These are phyloP conservation scores for Dimargaris cristalligena DNA, from an alignment of 192 early-diverging fungal genomes.

Conservation along the genomic window DNA sequence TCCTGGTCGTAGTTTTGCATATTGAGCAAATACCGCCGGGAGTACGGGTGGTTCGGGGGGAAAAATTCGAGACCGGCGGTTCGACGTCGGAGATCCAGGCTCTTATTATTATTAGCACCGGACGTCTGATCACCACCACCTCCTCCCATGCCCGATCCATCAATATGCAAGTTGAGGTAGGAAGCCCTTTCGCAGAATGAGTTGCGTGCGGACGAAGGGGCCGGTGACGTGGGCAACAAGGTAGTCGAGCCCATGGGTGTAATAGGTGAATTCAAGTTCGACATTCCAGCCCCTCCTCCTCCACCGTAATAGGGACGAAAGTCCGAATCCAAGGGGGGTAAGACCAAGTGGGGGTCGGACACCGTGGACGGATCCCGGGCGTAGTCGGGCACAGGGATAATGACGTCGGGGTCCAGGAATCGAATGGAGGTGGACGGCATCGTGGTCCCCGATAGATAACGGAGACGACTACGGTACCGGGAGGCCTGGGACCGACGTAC, in stretches of 20 bases:
- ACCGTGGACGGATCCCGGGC: no score
- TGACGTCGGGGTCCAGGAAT: conserved; percentile 3
- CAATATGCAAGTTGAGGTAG: not conserved
- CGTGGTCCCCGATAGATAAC: conserved; percentile 8
- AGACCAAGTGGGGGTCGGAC: no score
- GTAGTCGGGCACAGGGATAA: conserved; percentile 1
- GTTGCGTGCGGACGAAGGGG: not conserved
- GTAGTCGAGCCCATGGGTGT: not conserved
- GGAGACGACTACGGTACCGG: conserved; percentile 2
- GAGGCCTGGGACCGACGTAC: not conserved
- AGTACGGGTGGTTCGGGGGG: conserved; percentile 8
- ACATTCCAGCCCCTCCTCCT: not conserved
- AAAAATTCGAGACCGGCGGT: not conserved
- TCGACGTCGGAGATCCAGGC: no score
- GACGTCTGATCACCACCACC: no score
- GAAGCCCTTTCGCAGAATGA: not conserved
- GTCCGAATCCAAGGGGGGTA: no score
- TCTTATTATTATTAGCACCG: no score
- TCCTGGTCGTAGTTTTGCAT: conserved; percentile 30
- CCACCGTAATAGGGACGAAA: no score
- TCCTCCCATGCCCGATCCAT: not conserved
- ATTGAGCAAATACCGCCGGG: not conserved
- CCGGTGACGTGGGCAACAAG: not conserved
- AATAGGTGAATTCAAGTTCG: not conserved
- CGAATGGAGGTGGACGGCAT: not conserved